Evolutionary conservation across 2,329 filamentous ascomycete genomes (phyloP), one percentile per base, ranked within the genome.

Genomic region (Diaporthe sp.): DNA sequence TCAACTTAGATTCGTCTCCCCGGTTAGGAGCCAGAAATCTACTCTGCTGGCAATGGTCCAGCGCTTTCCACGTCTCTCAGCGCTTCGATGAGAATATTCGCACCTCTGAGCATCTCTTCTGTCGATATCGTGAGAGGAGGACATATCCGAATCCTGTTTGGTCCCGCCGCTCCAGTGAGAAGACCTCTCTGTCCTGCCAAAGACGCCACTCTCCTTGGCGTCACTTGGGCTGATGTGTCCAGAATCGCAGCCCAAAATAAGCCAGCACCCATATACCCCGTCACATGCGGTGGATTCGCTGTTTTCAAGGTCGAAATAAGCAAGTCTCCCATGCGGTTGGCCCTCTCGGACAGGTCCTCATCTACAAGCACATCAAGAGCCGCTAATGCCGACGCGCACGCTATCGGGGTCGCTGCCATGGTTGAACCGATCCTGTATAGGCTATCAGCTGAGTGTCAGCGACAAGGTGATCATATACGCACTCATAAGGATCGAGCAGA

Each of bases 281-380:
- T 47, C 33, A 68, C 64, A 9, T 68, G 64, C 40, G 64, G 64
- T 30, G 64, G 64, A 10, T 40, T 54, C 6, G 64, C 64, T 15
- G 4, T 68, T 38, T 52, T 54, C 47, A 68, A 10, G 2, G 64
- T 68, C 64, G 64, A 30, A 28, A 54, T 54, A 10, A 68, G 64
- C 64, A 54, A 28, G 15, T 68, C 64, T 4, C 64, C 64, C 64
- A 68, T 54, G n/a, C 10, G 1, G 10, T 40, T 40, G 4, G 64
- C 64, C 22, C 47, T 54, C 13, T 0, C 33, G 6, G 64, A 22
- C 45, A 68, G 33, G 4, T 71, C 38, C 38, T 61, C 68, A 13
- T 71, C 52, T 8, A 57, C 52, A 4, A 71, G 68, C 52, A 71
- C 68, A 35, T 71, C 25, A 5, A 71, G 68, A 28, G 68, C 68